Conservation (phyloP, 202 grass and related monocot species). For the Bolboschoenoplectus hybrid region DNA sequence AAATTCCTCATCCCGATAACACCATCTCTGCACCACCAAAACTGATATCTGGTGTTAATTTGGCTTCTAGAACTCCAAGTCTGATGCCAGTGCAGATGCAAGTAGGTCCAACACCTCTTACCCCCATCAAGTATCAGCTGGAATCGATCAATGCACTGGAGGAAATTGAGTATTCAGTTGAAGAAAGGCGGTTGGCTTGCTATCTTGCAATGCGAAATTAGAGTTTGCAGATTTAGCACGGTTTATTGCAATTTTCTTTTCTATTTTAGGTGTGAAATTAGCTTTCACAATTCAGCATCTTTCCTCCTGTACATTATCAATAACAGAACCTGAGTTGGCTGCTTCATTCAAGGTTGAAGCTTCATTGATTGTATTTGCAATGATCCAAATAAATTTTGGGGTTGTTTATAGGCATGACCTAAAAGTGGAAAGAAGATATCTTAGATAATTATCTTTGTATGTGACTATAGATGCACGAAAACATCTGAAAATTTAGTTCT, state of each 20-base stretch:
- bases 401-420: background rate
- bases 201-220: conserved; percentile 37
- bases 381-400: background rate
- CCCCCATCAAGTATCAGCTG: background rate
- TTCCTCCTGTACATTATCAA: background rate
- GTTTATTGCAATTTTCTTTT: background rate
- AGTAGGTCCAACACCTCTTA: conserved; percentile 27
- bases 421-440: background rate
- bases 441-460: background rate
- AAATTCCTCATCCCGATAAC: conserved; percentile 39
- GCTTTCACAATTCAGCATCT: background rate
- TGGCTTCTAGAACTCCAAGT: conserved; percentile 41
- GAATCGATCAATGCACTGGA: conserved; percentile 34
- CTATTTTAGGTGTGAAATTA: background rate
- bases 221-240: background rate
- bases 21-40: conserved; percentile 42
- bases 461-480: background rate
- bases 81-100: conserved; percentile 49
- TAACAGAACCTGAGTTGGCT: background rate
- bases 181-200: conserved; percentile 57
- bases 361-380: conserved; percentile 26
- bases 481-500: no score
- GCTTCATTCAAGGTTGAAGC: conserved; percentile 1
- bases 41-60: conserved; percentile 22
- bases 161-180: conserved; percentile 57